phyloP scores from a whole-genome alignment of 768 basidiomycete species.

The Cyclocybe cylindracea region DNA sequence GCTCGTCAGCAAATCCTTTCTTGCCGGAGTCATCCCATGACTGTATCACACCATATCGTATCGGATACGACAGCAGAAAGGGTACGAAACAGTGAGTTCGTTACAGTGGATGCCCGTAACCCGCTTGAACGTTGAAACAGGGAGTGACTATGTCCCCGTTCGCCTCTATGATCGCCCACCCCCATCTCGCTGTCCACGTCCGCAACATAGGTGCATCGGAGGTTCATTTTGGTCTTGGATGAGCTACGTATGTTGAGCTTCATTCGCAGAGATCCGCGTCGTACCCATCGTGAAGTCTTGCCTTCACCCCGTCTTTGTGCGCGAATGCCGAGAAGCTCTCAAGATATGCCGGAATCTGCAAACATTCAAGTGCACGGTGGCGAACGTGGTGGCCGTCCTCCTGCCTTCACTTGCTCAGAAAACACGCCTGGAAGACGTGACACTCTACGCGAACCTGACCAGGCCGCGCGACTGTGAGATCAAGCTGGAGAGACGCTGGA shows the following conservation, averaged over 20 bases:
- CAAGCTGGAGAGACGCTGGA: slow-evolving; percentile 30
- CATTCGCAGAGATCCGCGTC: slow-evolving; percentile 46
- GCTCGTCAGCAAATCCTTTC: slow-evolving; percentile 66
- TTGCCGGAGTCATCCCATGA: slow-evolving; percentile 60
- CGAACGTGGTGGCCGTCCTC: slow-evolving; percentile 49
- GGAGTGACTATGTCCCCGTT: slow-evolving; percentile 61
- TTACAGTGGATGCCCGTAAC: not conserved
- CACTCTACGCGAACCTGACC: slow-evolving; percentile 50
- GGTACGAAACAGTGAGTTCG: slow-evolving; percentile 48
- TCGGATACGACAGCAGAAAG: slow-evolving; percentile 55
- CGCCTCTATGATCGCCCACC: slow-evolving; percentile 52
- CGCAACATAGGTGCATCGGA: slow-evolving; percentile 50
- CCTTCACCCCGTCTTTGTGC: slow-evolving; percentile 49
- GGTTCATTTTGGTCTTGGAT: not conserved
- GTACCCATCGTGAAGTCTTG: slow-evolving; percentile 40
- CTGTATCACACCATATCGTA: slow-evolving; percentile 63
- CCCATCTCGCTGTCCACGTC: slow-evolving; percentile 57
- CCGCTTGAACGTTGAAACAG: slow-evolving; percentile 7
- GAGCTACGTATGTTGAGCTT: not conserved
- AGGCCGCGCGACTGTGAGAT: no score
- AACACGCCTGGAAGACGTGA: slow-evolving; percentile 43
- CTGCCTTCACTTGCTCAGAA: slow-evolving; percentile 48
- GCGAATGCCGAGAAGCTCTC: slow-evolving; percentile 52
- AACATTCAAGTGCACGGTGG: slow-evolving; percentile 55
- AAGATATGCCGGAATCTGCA: slow-evolving; percentile 50